phyloP scores from a whole-genome alignment of 352 stramenopile genomes.

The Globisporangium paroecandrum region DNA sequence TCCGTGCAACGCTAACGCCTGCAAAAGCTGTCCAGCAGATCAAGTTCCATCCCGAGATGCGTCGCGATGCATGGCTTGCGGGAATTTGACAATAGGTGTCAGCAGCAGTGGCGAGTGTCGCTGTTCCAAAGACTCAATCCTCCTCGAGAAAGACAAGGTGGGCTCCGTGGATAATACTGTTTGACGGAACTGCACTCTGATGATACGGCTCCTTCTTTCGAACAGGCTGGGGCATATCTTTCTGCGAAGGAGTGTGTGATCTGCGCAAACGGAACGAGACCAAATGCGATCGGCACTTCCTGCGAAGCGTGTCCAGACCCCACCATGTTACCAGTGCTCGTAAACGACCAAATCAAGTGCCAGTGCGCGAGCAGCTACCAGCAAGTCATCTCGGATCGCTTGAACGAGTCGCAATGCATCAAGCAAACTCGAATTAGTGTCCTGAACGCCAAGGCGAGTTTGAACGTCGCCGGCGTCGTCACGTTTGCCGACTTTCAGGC shows the following conservation, averaged over 20 bases:
- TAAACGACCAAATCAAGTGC: constrained; percentile 32
- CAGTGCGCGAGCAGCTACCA: constrained; percentile 58
- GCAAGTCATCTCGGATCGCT: constrained; percentile 37
- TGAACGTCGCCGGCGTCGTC: constrained; percentile 31
- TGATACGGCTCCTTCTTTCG: background rate
- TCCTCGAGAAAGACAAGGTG: constrained; percentile 52
- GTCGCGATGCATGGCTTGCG: constrained; percentile 51
- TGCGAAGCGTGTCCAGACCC: constrained; percentile 78
- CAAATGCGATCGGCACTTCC: constrained; percentile 28
- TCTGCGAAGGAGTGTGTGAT: constrained; percentile 56
- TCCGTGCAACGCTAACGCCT: constrained; percentile 48
- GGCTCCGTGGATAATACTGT: background rate
- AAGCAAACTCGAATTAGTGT: constrained; percentile 40
- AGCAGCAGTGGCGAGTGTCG: constrained; percentile 40
- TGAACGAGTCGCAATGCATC: constrained; percentile 40
- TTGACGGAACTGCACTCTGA: background rate
- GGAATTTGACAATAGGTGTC: constrained; percentile 54
- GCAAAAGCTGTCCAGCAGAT: constrained; percentile 30
- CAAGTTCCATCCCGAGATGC: constrained; percentile 44
- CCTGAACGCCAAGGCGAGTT: constrained; percentile 47
- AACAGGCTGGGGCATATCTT: constrained; percentile 50
- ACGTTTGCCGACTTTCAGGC: constrained; percentile 40
- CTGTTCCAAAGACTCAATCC: constrained; percentile 40
- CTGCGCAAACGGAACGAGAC: constrained; percentile 42
- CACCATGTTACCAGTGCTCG: constrained; percentile 59